These are phyloP conservation scores for Nadsonia commutata DNA, from an alignment of 1,139 yeast species.

Conservation along the genomic window DNA sequence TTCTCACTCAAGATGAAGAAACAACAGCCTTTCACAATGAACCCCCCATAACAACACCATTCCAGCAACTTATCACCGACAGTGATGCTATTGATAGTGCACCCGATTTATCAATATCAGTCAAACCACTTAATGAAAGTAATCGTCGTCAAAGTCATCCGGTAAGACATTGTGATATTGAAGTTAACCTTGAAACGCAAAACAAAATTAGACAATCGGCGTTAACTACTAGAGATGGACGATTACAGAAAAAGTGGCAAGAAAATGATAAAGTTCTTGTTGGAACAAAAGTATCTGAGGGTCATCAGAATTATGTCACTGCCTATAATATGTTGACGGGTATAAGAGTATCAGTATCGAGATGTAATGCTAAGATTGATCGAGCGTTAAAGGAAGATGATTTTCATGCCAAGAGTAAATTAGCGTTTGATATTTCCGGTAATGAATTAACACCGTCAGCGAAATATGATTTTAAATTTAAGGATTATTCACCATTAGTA, in stretches of 20 bases:
- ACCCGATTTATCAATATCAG: constrained; percentile 2
- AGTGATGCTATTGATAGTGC: constrained; percentile 1
- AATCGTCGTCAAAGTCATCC: constrained; percentile 2
- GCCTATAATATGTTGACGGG: constrained; percentile 98
- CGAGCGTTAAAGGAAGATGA: constrained; percentile 56
- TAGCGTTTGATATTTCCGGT: constrained; percentile 79
- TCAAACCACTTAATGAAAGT: constrained; percentile 4
- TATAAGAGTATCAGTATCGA: constrained; percentile 82
- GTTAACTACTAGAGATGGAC: constrained; percentile 27
- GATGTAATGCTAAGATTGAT: constrained; percentile 73
- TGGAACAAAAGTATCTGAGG: constrained; percentile 78
- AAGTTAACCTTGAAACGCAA: constrained; percentile 6
- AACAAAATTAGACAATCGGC: constrained; percentile 18
- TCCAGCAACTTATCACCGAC: constrained; percentile 1
- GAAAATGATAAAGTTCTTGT: constrained; percentile 54
- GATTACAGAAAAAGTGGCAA: constrained; percentile 26
- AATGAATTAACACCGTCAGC: constrained; percentile 86
- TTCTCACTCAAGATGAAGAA: constrained; percentile 3
- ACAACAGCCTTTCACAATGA: constrained; percentile 2
- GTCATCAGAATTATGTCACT: constrained; percentile 83
- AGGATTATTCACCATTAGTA: constrained; percentile 91
- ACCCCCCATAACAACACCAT: background rate
- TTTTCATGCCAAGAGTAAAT: constrained; percentile 56
- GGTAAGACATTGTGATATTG: constrained; percentile 4
- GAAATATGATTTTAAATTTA: constrained; percentile 89